Evolutionary conservation across 2,329 filamentous ascomycete genomes (phyloP), one percentile per base, ranked within the genome.

Genomic region (Claviceps sp.): DNA sequence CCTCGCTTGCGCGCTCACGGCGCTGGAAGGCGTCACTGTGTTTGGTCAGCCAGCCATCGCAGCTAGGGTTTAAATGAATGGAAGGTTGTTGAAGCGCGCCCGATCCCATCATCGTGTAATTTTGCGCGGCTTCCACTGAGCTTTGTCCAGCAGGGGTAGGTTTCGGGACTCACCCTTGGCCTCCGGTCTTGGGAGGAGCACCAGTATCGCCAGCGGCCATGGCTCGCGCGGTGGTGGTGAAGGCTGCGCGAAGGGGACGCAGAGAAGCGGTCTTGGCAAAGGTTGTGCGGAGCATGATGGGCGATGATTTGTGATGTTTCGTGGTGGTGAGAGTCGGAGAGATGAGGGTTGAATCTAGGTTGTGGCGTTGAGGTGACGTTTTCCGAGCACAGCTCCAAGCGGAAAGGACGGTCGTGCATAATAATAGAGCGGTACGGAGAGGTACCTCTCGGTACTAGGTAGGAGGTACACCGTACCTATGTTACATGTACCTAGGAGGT

Each of bases 21-120:
- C 85, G 85, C 73, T 84, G 88, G 80, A 96, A 98, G 52, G 88
- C 82, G 66, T 98, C 91, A 61, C 91, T 95, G 59, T 60, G 47
- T 51, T 16, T 17, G 4, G 26, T 16, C 5, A 8, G 54, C 53
- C 34, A 56, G 55, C 16, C 23, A 34, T 22, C 26, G 29, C 14
- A 26, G 11, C 29, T 9, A 13, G 3, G 9, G 2, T 14, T 22
- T 43, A 39, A 16, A 9, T 17, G 5, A n/a, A 16, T 13, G 20
- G 5, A 13, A 13, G 22, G 7, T 16, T 7, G 20, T 6, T 16
- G 20, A 16, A 20, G 16, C 2, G 9, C 16, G 8, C 0, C 16
- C 16, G 14, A 5, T 5, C 26, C 13, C 13, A 23, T 50, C 11
- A 23, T 17, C 13, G 20, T 45, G 5, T 26, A 2, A 14, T 44